Evolutionary conservation across 805 yeast genomes (phyloP), one percentile per base, ranked within the genome.

Genomic region (Kuraishia floccosa): DNA sequence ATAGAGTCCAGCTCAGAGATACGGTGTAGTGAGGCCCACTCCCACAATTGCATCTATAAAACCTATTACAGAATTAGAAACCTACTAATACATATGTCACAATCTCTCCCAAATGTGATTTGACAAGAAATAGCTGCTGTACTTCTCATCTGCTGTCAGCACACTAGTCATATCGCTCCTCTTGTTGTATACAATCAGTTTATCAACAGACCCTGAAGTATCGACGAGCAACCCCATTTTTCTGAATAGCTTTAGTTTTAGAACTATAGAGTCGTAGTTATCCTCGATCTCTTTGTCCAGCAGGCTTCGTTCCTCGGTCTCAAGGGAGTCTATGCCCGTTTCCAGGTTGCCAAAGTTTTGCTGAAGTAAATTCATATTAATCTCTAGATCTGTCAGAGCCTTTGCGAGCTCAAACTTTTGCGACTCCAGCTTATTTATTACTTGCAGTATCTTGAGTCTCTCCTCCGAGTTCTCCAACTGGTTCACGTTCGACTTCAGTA

Each of bases 81-180:
- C n/a, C n/a, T n/a, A n/a, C n/a, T n/a, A n/a, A 19, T 7, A 19
- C 7, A 19, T 10, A 19, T 19, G 10, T 19, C 22, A 63, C 39
- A 72, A 40, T 32, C 68, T 65, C 37, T 81, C 91, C 94, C 94
- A 83, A 20, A 83, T 68, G 46, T 71, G 78, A 44, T 83, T 82
- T 10, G 84, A 68, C 19, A 80, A 67, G 49, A 80, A 82, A 43
- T 65, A 77, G 35, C 75, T 76, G 42, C 80, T 72, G 38, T 75
- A 71, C 35, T 71, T 66, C 30, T 53, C 59, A 17, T 62, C 66
- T 20, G 74, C 63, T 17, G 70, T 65, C 31, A 79, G 50, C 6
- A 69, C 56, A 40, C 67, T 69, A 1, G 73, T 53, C 17, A 58
- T 48, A 29, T 67, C 67, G 17, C 52, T 52, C n/a, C 50, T 49